Evolutionary conservation across 2,329 filamentous ascomycete species (phyloP).

Genomic region (Leptodontidium sp.): DNA sequence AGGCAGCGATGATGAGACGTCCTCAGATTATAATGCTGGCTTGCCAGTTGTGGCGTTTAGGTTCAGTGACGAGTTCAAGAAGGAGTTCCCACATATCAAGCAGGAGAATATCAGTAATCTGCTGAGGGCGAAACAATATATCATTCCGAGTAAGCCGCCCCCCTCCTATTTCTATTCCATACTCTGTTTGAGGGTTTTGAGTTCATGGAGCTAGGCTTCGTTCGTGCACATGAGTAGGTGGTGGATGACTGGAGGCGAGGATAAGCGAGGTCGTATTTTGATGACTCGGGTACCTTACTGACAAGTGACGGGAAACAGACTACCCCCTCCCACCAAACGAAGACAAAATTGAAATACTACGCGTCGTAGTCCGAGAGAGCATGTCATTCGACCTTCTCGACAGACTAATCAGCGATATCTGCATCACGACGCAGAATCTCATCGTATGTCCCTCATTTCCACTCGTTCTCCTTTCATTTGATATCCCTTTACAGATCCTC

Average conservation of each 20-base stretch:
- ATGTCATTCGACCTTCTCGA: conserved; percentile 75
- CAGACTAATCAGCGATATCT: conserved; percentile 67
- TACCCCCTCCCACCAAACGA: conserved; percentile 71
- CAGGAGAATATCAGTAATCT: conserved; percentile 70
- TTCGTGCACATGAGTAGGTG: no score
- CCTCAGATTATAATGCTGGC: conserved; percentile 68
- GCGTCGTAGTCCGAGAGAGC: conserved; percentile 72
- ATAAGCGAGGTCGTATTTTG: background rate
- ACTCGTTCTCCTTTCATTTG: background rate
- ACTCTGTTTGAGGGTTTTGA: background rate
- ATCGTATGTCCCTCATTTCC: conserved; percentile 56
- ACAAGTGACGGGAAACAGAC: conserved; percentile 46
- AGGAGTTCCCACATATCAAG: conserved; percentile 67
- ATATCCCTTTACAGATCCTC: no score
- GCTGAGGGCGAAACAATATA: conserved; percentile 72
- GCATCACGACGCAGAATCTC: conserved; percentile 65
- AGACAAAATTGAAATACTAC: conserved; percentile 69
- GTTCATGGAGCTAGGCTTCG: no score
- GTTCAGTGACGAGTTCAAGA: conserved; percentile 67
- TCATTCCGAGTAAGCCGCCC: conserved; percentile 61
- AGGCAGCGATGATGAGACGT: conserved; percentile 57
- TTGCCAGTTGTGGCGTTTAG: conserved; percentile 74
- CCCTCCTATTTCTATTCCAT: background rate
- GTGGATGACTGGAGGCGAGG: no score
- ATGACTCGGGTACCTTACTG: background rate